Percentiles rank a stretch among this genome's conserved stretches.
Conservation (phyloP, 2,329 filamentous ascomycete species). For the Trichoderma sp. region DNA sequence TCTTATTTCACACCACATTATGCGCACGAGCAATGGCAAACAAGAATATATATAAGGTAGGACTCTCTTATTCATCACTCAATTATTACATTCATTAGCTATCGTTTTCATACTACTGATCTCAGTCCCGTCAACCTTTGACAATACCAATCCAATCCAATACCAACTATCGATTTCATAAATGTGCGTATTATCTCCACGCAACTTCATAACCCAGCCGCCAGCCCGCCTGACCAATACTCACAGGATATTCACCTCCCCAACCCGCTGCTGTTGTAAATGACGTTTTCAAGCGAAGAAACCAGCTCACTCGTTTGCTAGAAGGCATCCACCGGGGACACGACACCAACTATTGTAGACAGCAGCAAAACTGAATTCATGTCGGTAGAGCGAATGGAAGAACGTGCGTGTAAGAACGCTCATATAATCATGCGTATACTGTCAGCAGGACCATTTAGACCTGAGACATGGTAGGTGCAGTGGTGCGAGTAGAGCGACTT, state of each 20-base stretch:
- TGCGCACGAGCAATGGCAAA: background rate
- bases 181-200: conserved; percentile 20
- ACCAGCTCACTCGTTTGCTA: background rate
- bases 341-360: conserved; percentile 1
- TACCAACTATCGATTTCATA: conserved; percentile 17
- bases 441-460: conserved; percentile 26
- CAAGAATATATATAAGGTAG: background rate
- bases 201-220: conserved; percentile 15
- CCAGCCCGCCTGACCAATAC: background rate
- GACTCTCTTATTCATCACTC: conserved; percentile 5
- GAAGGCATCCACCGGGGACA: conserved; percentile 11
- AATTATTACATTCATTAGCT: conserved; percentile 24
- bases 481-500: conserved; percentile 35
- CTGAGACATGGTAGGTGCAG: conserved; percentile 57
- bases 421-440: background rate
- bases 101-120: conserved; percentile 18
- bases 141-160: conserved; percentile 15
- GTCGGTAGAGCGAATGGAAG: background rate
- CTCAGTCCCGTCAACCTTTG: background rate
- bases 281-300: background rate
- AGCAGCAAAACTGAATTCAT: background rate
- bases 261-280: background rate
- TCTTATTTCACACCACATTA: background rate
- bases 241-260: background rate
- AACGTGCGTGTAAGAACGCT: background rate